Evolutionary conservation across 192 early-diverging fungal genomes (phyloP).

Genomic region (Entophlyctis helioformis): DNA sequence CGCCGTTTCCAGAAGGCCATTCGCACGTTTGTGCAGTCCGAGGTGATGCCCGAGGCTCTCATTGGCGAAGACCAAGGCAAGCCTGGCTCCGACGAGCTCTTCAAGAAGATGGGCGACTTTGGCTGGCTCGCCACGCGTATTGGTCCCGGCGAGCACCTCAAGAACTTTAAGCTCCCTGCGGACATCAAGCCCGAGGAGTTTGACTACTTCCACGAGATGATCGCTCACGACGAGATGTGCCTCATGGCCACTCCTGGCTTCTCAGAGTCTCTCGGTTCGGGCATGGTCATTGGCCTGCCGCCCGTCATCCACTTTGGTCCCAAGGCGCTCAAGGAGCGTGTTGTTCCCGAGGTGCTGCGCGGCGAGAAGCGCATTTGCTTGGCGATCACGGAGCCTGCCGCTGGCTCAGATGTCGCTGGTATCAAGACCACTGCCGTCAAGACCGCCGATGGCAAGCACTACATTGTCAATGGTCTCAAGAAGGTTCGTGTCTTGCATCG

Average conservation of each 20-base stretch:
- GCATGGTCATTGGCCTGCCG: no score
- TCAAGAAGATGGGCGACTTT: constrained; percentile 19
- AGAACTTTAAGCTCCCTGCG: constrained; percentile 18
- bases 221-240: constrained; percentile 28
- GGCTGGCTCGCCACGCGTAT: constrained; percentile 18
- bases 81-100: constrained; percentile 13
- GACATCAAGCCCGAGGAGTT: constrained; percentile 36
- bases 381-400: no score
- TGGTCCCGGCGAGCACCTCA: no score
- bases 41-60: constrained; percentile 11
- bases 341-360: constrained; percentile 19
- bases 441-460: no score
- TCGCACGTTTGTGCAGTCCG: constrained; percentile 14
- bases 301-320: constrained; percentile 26
- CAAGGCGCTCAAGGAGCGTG: constrained; percentile 21
- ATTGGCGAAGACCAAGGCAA: constrained; percentile 12
- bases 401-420: no score
- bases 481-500: no score
- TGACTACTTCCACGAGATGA: no score
- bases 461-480: constrained; percentile 43
- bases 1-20: no score
- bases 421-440: no score
- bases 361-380: no score
- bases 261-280: constrained; percentile 20
- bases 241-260: constrained; percentile 16